Base-by-base conservation (phyloP, 495 filamentous ascomycete genomes). In the Hypoxylon fuscum region DNA sequence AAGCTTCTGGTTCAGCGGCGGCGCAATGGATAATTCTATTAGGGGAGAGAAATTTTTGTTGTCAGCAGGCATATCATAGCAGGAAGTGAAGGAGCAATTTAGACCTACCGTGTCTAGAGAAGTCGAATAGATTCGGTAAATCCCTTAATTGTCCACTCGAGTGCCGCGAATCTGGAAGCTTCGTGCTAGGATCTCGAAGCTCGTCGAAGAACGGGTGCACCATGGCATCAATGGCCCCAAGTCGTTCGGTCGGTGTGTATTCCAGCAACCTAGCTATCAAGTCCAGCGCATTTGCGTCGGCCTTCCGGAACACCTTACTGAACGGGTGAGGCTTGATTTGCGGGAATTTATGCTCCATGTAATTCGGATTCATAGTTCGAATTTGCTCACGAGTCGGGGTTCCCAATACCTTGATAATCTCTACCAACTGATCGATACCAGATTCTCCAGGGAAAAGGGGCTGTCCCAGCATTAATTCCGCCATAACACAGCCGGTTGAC, bases 311-410 rank as follows among this genome's bases (percentile, higher is more conserved):
- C 17, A 98, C 95, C 85, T 98, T 98, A 73, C 90, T 93, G 83
- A 98, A 98, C 9, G 95, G 95, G 70, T 98, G 95, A 34, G 95
- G 95, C 81, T 99, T 99, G 83, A 99, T 99, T 72, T 99, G 95
- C 37, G 95, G 96, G 72, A 99, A 99, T 78, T 98, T 98, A 78
- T 99, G 95, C 77, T 98, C 95, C 95, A 99, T 99, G 76, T 99
- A 98, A 76, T 99, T 99, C 48, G 95, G 96, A 73, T 99, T 99
- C 96, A 99, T 99, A 43, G 95, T 99, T 51, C 95, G 91, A 70
- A 99, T 99, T 69, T 99, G 95, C 68, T 99, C 95, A 17, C 95
- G 83, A n/a, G 95, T 97, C 11, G 96, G 95, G 12, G 95, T 99
- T 18, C 95, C 95, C 53, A 99, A 83, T 51, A 99, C 95, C 79